These are phyloP conservation scores for Claviceps sp. DNA, from an alignment of 2,329 filamentous ascomycete genomes.

Conservation along the genomic window DNA sequence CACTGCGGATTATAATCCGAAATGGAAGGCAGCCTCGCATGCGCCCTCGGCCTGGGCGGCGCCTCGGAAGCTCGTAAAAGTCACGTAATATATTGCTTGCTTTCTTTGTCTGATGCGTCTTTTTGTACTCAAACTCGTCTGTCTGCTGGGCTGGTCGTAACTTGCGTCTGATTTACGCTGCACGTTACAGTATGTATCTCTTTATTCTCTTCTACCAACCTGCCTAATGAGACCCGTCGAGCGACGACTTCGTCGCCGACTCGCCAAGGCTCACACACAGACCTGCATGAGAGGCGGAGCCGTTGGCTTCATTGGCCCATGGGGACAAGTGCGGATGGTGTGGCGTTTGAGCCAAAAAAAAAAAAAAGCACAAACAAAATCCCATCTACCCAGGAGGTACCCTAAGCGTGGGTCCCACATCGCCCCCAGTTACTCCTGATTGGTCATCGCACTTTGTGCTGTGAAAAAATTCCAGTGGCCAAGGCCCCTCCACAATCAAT, in stretches of 20 bases:
- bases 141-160: no score
- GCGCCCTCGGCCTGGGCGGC: no score
- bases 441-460: conserved; percentile 8
- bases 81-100: no score
- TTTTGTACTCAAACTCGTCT: no score
- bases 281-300: neutral
- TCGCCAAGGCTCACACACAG: neutral
- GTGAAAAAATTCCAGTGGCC: conserved; percentile 22
- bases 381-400: conserved; percentile 7
- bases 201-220: no score
- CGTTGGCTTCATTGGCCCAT: neutral
- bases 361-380: neutral
- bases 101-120: no score
- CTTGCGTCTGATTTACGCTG: no score
- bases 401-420: conserved; percentile 11
- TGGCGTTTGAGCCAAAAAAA: neutral
- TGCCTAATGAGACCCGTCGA: no score
- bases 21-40: no score
- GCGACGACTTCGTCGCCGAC: neutral
- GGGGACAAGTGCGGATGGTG: neutral
- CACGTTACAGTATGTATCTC: no score
- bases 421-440: conserved; percentile 6
- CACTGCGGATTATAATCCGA: no score
- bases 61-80: no score
- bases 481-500: conserved; percentile 25